Conservation (phyloP, 2,329 filamentous ascomycete genomes). For the Lasiodiplodia citricola region DNA sequence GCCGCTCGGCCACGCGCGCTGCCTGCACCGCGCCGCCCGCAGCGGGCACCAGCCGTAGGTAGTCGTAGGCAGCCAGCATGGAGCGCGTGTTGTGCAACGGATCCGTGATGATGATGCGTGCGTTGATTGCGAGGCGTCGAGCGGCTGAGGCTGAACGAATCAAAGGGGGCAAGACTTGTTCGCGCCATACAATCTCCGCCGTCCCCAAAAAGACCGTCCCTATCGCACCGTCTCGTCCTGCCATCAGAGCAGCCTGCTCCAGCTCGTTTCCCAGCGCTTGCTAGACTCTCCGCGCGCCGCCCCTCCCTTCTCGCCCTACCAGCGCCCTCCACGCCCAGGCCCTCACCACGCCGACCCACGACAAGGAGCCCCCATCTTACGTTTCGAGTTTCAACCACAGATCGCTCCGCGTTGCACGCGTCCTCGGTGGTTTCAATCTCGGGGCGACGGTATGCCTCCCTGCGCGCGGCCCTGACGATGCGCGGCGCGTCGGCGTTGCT, state of each 20-base stretch:
- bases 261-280: slow-evolving; percentile 20
- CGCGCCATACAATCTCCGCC: slow-evolving; percentile 27
- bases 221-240: slow-evolving; percentile 19
- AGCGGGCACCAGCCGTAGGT: neutral
- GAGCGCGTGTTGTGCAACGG: slow-evolving; percentile 15
- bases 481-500: slow-evolving; percentile 32
- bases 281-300: slow-evolving; percentile 2
- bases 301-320: slow-evolving; percentile 22
- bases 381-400: slow-evolving; percentile 45
- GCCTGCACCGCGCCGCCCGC: neutral
- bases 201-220: slow-evolving; percentile 23
- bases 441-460: slow-evolving; percentile 39
- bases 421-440: slow-evolving; percentile 32
- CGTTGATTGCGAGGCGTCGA: slow-evolving; percentile 24
- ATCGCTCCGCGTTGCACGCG: slow-evolving; percentile 43
- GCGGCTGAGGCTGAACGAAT: slow-evolving; percentile 25
- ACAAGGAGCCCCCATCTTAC: slow-evolving; percentile 27
- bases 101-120: slow-evolving; percentile 23
- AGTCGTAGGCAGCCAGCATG: slow-evolving; percentile 9
- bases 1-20: neutral
- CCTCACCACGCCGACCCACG: slow-evolving; percentile 15
- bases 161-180: slow-evolving; percentile 25
- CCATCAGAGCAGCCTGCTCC: slow-evolving; percentile 20
- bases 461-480: slow-evolving; percentile 28
- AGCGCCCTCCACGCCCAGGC: slow-evolving; percentile 7